These are phyloP conservation scores for Entomortierella parvispora DNA, from an alignment of 192 early-diverging fungal genomes.

Conservation along the genomic window DNA sequence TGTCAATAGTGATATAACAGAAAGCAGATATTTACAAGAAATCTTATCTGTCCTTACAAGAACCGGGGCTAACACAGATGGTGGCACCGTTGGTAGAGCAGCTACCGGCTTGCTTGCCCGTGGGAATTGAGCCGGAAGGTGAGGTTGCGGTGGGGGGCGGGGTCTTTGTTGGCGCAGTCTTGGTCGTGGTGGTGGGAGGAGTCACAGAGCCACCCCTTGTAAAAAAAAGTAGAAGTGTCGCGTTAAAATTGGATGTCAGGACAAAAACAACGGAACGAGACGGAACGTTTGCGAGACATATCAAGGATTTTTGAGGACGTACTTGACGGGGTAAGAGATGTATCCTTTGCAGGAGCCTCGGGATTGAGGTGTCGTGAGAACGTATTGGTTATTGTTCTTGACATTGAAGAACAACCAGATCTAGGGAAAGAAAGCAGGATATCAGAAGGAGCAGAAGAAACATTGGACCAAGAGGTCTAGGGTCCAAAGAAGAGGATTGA, in stretches of 20 bases:
- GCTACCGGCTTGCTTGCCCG: conserved; percentile 24
- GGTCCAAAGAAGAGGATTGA: too few species aligned
- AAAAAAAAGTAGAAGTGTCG: neutral
- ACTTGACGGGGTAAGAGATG: conserved; percentile 43
- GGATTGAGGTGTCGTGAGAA: conserved; percentile 29
- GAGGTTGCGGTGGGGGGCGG: conserved; percentile 12
- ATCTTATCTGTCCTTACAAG: too few species aligned
- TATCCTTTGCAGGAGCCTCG: conserved; percentile 28
- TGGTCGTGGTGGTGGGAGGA: conserved; percentile 7
- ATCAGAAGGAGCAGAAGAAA: too few species aligned
- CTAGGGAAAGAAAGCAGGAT: neutral
- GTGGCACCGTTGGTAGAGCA: conserved; percentile 27
- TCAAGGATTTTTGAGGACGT: too few species aligned
- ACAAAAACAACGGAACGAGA: too few species aligned
- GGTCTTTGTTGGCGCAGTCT: neutral
- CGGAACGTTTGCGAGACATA: too few species aligned
- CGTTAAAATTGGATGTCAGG: too few species aligned
- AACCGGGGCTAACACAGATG: conserved; percentile 24
- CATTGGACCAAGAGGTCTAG: too few species aligned
- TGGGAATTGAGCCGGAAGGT: conserved; percentile 18
- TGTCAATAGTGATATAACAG: neutral
- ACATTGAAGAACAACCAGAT: conserved; percentile 55
- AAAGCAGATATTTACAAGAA: too few species aligned
- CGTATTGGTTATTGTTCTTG: conserved; percentile 44
- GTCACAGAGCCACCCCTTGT: neutral